These are phyloP conservation scores for Podila epigama DNA, from an alignment of 192 early-diverging fungal genomes.

Conservation along the genomic window DNA sequence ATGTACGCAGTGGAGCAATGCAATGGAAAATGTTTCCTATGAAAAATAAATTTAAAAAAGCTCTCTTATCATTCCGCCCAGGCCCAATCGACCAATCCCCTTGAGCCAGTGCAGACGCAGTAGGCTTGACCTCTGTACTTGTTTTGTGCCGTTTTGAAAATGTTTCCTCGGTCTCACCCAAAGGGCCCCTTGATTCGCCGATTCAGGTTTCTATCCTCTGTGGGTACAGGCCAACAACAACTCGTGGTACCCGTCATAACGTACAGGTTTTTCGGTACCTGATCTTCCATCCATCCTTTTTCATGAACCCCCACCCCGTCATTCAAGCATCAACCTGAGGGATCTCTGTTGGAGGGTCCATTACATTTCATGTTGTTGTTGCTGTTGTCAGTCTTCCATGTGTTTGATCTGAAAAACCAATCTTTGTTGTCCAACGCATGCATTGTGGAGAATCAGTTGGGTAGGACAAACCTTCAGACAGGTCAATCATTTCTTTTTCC, in stretches of 20 bases:
- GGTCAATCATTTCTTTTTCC: neutral
- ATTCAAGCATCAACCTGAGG: neutral
- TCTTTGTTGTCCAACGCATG: too few relatives aligned
- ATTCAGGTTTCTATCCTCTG: neutral
- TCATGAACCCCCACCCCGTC: neutral
- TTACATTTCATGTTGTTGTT: too few relatives aligned
- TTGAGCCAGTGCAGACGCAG: too few relatives aligned
- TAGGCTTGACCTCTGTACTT: neutral
- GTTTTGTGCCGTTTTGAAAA: neutral
- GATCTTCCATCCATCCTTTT: neutral
- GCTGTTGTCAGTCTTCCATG: too few relatives aligned
- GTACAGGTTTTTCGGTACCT: too few relatives aligned
- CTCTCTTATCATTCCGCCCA: constrained; percentile 1
- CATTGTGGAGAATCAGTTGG: neutral
- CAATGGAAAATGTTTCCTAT: too few relatives aligned
- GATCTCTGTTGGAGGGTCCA: too few relatives aligned
- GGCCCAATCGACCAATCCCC: neutral
- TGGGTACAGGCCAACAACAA: too few relatives aligned
- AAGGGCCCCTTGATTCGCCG: neutral
- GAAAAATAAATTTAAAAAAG: too few relatives aligned
- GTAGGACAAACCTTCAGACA: neutral
- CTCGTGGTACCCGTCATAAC: too few relatives aligned
- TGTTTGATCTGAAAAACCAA: too few relatives aligned
- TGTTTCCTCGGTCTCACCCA: neutral
- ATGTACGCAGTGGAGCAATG: too few relatives aligned